These are phyloP conservation scores for Gamsiella multidivaricata DNA, from an alignment of 192 early-diverging fungal genomes.

Conservation along the genomic window DNA sequence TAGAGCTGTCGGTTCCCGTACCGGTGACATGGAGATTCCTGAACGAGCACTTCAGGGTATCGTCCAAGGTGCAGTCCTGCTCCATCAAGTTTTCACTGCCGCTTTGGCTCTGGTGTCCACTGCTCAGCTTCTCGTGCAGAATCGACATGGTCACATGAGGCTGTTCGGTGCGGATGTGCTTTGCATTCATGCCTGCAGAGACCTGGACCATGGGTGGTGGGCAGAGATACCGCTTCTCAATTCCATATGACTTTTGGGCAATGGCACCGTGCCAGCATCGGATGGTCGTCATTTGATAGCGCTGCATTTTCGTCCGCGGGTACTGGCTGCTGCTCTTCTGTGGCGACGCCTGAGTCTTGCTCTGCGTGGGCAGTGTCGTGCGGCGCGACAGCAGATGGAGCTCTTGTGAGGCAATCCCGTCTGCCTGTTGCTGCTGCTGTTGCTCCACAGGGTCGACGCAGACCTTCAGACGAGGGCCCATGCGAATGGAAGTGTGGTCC, in stretches of 20 bases:
- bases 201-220: slow-evolving; percentile 81
- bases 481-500: slow-evolving; percentile 23
- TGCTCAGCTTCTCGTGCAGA: slow-evolving; percentile 67
- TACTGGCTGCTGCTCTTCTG: background rate
- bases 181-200: slow-evolving; percentile 51
- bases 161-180: slow-evolving; percentile 60
- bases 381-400: slow-evolving; percentile 28
- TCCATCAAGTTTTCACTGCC: slow-evolving; percentile 56
- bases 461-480: background rate
- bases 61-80: slow-evolving; percentile 59
- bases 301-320: slow-evolving; percentile 40
- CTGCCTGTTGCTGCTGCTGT: slow-evolving; percentile 1
- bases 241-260: slow-evolving; percentile 95
- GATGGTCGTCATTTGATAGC: slow-evolving; percentile 73
- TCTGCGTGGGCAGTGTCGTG: background rate
- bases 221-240: slow-evolving; percentile 88
- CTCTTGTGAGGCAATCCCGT: slow-evolving; percentile 21
- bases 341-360: background rate
- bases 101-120: slow-evolving; percentile 16
- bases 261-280: slow-evolving; percentile 84
- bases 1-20: slow-evolving; percentile 75
- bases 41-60: slow-evolving; percentile 68
- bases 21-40: slow-evolving; percentile 83
- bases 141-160: slow-evolving; percentile 74
- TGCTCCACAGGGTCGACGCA: background rate